Percentiles rank a stretch among this genome's conserved stretches.
These are phyloP conservation scores for Thelonectria olida DNA, from an alignment of 2,329 filamentous ascomycete species.

Conservation along the genomic window DNA sequence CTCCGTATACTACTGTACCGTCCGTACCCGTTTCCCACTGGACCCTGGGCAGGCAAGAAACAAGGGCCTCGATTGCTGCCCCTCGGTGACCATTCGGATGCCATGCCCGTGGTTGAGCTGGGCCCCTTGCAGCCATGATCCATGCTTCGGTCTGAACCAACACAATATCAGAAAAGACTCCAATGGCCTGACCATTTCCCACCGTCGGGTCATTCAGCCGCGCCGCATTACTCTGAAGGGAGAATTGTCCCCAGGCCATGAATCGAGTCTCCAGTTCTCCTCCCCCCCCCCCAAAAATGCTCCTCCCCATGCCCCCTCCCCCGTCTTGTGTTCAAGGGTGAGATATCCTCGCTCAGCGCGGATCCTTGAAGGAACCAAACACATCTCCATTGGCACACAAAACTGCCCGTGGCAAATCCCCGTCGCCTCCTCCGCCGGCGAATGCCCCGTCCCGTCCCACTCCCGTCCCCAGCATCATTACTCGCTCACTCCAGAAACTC, in stretches of 20 bases:
- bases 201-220: slow-evolving; percentile 1
- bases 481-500: not conserved
- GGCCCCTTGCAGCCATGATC: not conserved
- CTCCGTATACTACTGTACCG: too few relatives aligned
- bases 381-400: too few relatives aligned
- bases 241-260: not conserved
- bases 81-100: slow-evolving; percentile 22
- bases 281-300: not conserved
- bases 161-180: not conserved
- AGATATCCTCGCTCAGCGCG: not conserved
- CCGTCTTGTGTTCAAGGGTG: not conserved
- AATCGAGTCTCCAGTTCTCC: not conserved
- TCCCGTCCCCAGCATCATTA: not conserved
- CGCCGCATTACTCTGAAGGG: not conserved
- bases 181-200: slow-evolving; percentile 15
- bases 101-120: not conserved
- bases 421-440: too few relatives aligned
- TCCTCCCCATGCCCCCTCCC: not conserved
- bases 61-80: slow-evolving; percentile 12
- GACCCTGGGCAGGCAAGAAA: not conserved
- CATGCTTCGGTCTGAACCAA: slow-evolving; percentile 1
- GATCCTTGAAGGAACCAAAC: not conserved
- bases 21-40: not conserved
- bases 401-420: not conserved
- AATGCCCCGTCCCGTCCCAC: not conserved